Conservation (phyloP, 805 yeast genomes). For the Priceomyces fermenticarens region DNA sequence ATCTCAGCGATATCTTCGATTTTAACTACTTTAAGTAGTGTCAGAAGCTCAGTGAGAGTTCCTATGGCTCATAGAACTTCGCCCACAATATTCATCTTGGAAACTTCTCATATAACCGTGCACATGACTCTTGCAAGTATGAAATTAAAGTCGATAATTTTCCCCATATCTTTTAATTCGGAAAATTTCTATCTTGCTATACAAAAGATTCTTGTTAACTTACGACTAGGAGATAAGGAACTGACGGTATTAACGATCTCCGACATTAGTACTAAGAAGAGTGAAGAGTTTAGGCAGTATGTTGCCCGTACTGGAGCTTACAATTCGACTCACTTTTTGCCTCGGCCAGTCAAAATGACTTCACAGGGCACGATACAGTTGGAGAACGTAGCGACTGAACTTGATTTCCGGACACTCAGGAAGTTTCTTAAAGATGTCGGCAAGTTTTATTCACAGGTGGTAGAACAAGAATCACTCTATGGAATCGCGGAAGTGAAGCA, state of each 20-base stretch:
- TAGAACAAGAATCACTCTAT: neutral
- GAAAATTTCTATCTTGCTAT: conserved; percentile 27
- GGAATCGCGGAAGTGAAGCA: neutral
- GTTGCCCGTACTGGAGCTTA: conserved; percentile 9
- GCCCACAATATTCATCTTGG: conserved; percentile 28
- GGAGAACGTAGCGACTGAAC: conserved; percentile 11
- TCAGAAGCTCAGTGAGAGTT: neutral
- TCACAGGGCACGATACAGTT: conserved; percentile 14
- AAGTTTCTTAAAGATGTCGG: conserved; percentile 7
- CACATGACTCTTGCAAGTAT: conserved; percentile 16
- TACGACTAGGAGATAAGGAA: conserved; percentile 6
- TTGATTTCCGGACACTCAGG: conserved; percentile 10
- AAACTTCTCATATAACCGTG: conserved; percentile 36
- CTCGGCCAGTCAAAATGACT: conserved; percentile 16
- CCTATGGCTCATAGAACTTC: neutral
- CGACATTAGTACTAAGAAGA: conserved; percentile 21
- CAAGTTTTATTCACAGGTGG: neutral
- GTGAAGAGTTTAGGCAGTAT: conserved; percentile 22
- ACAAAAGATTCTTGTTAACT: conserved; percentile 26
- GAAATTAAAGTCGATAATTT: conserved; percentile 23
- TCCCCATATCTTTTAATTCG: conserved; percentile 46
- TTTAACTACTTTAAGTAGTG: neutral
- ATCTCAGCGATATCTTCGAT: neutral
- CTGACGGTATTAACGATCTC: conserved; percentile 18
- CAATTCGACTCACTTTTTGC: conserved; percentile 12